These are phyloP conservation scores for Globisporangium viniferum DNA, from an alignment of 352 stramenopile genomes.

Conservation along the genomic window DNA sequence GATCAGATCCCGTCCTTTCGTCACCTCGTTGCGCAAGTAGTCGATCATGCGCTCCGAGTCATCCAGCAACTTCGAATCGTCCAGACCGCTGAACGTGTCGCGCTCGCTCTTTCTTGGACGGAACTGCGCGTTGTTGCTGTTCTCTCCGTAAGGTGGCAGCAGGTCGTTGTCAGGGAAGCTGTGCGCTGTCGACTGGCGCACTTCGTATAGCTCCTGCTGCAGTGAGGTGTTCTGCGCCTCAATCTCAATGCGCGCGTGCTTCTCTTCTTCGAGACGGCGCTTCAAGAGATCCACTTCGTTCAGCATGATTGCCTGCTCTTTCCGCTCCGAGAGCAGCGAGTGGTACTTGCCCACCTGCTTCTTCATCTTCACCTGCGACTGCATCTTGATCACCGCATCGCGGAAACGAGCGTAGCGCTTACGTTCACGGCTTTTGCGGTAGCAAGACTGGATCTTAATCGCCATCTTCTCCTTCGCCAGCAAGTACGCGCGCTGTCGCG, in stretches of 20 bases:
- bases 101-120: conserved; percentile 13
- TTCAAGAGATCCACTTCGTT: conserved; percentile 74
- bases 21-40: conserved; percentile 76
- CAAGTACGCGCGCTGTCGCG: conserved; percentile 48
- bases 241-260: conserved; percentile 62
- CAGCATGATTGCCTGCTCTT: conserved; percentile 75
- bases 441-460: conserved; percentile 54
- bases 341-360: conserved; percentile 76
- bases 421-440: conserved; percentile 42
- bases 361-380: conserved; percentile 70
- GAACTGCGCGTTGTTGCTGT: conserved; percentile 4
- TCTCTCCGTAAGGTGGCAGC: conserved; percentile 20
- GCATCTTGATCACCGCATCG: conserved; percentile 65
- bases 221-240: conserved; percentile 72
- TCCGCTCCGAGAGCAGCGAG: conserved; percentile 48
- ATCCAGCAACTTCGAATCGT: conserved; percentile 70
- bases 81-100: conserved; percentile 33
- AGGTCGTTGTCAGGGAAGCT: conserved; percentile 49
- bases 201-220: conserved; percentile 63
- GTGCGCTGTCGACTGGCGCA: conserved; percentile 44
- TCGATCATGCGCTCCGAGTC: conserved; percentile 86
- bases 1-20: conserved; percentile 71
- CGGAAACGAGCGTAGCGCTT: conserved; percentile 59
- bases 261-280: conserved; percentile 75
- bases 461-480: conserved; percentile 58